Evolutionary conservation across 495 filamentous ascomycete species (phyloP), one percentile per base, ranked within the genome.

Genomic region (Rostrohypoxylon terebratum): DNA sequence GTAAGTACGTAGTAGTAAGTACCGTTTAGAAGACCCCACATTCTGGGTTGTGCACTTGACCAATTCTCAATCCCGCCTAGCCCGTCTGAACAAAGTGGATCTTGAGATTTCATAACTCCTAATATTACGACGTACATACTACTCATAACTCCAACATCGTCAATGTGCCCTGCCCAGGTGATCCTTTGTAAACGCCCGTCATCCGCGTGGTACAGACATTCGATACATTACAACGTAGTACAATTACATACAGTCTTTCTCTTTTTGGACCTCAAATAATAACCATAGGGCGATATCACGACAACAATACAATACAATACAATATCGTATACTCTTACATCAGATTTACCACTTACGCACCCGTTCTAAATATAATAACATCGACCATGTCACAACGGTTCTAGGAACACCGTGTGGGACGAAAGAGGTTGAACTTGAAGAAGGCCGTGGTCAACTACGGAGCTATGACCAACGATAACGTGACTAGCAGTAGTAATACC

Each of bases 401-500:
- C 4, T 75, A 75, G 72, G 72, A 68, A 23, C 21, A 63, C 51
- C 68, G 72, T 33, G 68, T 55, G 68, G 68, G 72, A 48, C 51
- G 59, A 64, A 71, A 75, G 65, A 73, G 66, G 44, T 59, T 63
- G 51, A 62, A 67, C n/a, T n/a, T n/a, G 66, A 66, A 58, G 58
- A 66, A 34, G 66, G 28, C 53, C 51, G 28, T 40, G 16, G 25
- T 66, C 51, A 33, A 74, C 33, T 55, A 69, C 42, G 16, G 21
- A 69, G 71, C 66, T 74, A 74, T 74, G 71, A 69, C 71, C 44
- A 59, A 59, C 66, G 71, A 69, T 66, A 66, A 31, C 55, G 20
- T 44, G 44, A 61, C 55, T 60, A 69, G 54, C 66, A 66, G 54
- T 69, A 66, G 51, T 55, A 57, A 47, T 20, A 60, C n/a, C 16